phyloP scores from a whole-genome alignment of 345 rosid species.

The Passiflora organensis region DNA sequence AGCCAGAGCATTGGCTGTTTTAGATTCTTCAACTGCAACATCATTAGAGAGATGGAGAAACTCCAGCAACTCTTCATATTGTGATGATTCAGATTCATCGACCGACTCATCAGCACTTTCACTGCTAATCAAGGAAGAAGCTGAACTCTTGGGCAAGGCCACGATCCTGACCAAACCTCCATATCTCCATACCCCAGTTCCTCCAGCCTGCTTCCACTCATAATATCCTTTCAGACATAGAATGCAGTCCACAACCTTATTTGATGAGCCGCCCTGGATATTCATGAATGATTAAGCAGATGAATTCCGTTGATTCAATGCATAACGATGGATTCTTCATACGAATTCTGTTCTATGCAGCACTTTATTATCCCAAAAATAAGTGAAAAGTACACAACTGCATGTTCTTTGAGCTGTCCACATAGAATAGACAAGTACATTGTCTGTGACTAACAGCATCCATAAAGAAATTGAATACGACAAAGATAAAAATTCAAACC shows the following conservation, averaged over 20 bases:
- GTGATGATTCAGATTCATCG: conserved; percentile 86
- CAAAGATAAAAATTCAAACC: too few species aligned
- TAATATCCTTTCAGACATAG: conserved; percentile 89
- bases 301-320: too few species aligned
- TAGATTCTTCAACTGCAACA: conserved; percentile 69
- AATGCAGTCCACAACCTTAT: conserved; percentile 94
- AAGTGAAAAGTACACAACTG: too few species aligned
- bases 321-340: too few species aligned
- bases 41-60: conserved; percentile 83
- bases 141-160: conserved; percentile 65
- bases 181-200: conserved; percentile 92
- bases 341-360: too few species aligned
- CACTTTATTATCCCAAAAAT: too few species aligned
- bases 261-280: conserved; percentile 83
- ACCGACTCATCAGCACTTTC: conserved; percentile 81
- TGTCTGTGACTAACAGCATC: too few species aligned
- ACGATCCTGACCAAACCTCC: conserved; percentile 94
- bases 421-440: neutral
- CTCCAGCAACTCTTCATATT: conserved; percentile 76
- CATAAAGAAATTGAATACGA: too few species aligned
- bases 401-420: too few species aligned
- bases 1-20: conserved; percentile 59
- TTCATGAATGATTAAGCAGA: neutral
- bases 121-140: conserved; percentile 52
- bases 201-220: conserved; percentile 95